A percentile compares a stretch with the other conserved stretches of the same genome.
phyloP scores from a whole-genome alignment of 2,329 filamentous ascomycete genomes.

The Pseudocercospora fuligena region DNA sequence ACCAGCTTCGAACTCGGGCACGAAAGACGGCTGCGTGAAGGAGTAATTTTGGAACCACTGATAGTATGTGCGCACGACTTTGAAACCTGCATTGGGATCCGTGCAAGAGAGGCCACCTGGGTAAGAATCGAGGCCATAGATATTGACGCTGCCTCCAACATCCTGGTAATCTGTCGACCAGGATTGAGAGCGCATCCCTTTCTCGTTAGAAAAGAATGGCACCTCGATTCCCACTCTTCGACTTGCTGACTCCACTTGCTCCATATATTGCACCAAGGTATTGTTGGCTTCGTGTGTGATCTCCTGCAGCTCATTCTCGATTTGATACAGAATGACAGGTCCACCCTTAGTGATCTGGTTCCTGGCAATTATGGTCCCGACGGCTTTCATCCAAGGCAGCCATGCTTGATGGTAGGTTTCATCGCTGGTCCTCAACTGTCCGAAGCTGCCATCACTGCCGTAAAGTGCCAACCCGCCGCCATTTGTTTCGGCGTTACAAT shows the following conservation, averaged over 20 bases:
- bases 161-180: conserved; percentile 67
- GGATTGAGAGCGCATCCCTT: conserved; percentile 62
- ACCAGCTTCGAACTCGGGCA: conserved; percentile 65
- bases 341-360: conserved; percentile 64
- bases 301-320: conserved; percentile 59
- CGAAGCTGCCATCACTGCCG: conserved; percentile 65
- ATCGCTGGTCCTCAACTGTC: conserved; percentile 54
- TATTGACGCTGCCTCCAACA: conserved; percentile 58
- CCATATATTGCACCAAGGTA: conserved; percentile 58
- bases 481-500: conserved; percentile 67
- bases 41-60: conserved; percentile 45
- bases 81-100: conserved; percentile 59
- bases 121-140: conserved; percentile 57
- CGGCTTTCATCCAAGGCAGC: conserved; percentile 54
- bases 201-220: conserved; percentile 63
- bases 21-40: conserved; percentile 56
- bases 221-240: conserved; percentile 63
- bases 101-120: conserved; percentile 66
- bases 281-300: conserved; percentile 50
- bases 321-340: conserved; percentile 61
- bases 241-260: conserved; percentile 58
- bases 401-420: conserved; percentile 57
- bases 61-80: conserved; percentile 57
- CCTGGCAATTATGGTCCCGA: conserved; percentile 57
- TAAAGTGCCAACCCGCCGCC: conserved; percentile 66